A percentile compares a stretch with the other conserved stretches of the same genome.
Conservation (phyloP, 2,329 filamentous ascomycete genomes). For the Fusarium agapanthi region DNA sequence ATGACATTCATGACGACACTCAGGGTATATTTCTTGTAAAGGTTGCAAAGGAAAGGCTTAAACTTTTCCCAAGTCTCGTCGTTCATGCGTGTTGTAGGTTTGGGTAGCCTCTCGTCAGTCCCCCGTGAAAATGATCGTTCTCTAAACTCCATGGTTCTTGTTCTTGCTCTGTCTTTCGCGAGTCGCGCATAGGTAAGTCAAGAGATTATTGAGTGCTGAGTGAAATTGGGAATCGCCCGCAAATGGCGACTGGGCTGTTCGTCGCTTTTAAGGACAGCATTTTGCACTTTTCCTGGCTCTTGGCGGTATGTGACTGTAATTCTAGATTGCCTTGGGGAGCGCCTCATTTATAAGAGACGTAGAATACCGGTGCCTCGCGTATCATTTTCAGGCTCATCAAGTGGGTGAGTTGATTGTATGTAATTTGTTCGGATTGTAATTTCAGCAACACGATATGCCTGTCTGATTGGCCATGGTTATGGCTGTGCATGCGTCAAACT, state of each 20-base stretch:
- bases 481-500: slow-evolving; percentile 19
- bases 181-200: background rate
- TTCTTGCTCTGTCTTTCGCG: background rate
- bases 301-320: background rate
- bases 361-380: slow-evolving; percentile 15
- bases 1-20: slow-evolving; percentile 33
- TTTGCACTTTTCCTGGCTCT: slow-evolving; percentile 15
- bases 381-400: slow-evolving; percentile 6
- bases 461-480: slow-evolving; percentile 11
- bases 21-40: slow-evolving; percentile 36
- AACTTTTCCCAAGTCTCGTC: slow-evolving; percentile 35
- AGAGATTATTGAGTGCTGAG: background rate
- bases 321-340: slow-evolving; percentile 17
- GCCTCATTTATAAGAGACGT: slow-evolving; percentile 28
- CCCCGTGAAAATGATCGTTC: slow-evolving; percentile 9
- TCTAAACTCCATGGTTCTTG: slow-evolving; percentile 18
- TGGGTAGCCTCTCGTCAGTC: slow-evolving; percentile 14
- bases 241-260: background rate
- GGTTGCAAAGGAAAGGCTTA: slow-evolving; percentile 29
- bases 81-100: slow-evolving; percentile 35
- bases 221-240: background rate
- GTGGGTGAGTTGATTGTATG: background rate
- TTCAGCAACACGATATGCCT: background rate
- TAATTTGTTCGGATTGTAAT: slow-evolving; percentile 20
- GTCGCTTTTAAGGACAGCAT: slow-evolving; percentile 20